Conservation (phyloP, 2,329 filamentous ascomycete genomes). For the Ophiognomonia clavigignenti-juglandacearum region DNA sequence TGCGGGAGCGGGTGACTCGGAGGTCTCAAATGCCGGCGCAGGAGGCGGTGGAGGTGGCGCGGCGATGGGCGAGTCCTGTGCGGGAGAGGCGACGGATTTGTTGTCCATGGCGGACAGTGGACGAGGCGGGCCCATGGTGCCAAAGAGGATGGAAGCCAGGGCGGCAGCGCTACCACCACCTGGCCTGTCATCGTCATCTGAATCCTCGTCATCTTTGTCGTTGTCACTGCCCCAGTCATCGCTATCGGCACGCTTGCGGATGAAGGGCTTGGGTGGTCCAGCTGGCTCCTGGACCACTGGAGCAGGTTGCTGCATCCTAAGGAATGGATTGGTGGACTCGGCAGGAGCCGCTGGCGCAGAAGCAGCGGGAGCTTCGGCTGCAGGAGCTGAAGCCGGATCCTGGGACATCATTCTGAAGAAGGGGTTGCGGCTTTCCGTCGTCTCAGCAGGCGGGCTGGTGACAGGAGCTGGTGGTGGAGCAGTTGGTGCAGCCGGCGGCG, state of each 20-base stretch:
- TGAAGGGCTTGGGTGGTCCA: constrained; percentile 45
- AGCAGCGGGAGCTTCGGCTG: constrained; percentile 34
- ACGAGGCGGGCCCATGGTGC: constrained; percentile 91
- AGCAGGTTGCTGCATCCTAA: constrained; percentile 66
- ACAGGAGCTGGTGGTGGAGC: constrained; percentile 47
- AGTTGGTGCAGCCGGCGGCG: constrained; percentile 37
- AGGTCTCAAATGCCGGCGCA: constrained; percentile 23
- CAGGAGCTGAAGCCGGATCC: constrained; percentile 34
- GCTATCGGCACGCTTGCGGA: constrained; percentile 49
- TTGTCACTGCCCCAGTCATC: constrained; percentile 85
- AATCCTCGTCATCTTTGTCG: constrained; percentile 44
- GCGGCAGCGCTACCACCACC: constrained; percentile 83
- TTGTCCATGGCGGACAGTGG: constrained; percentile 79
- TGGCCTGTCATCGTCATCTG: constrained; percentile 71
- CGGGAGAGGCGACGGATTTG: constrained; percentile 43
- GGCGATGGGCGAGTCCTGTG: constrained; percentile 33
- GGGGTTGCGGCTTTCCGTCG: constrained; percentile 81
- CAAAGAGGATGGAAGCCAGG: constrained; percentile 90
- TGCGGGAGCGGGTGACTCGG: constrained; percentile 24
- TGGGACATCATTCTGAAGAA: constrained; percentile 89
- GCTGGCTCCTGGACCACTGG: constrained; percentile 33
- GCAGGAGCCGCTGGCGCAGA: constrained; percentile 32
- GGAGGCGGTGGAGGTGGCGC: constrained; percentile 35
- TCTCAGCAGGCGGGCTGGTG: constrained; percentile 52
- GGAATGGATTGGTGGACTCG: constrained; percentile 92